These are phyloP conservation scores for Penicillium crystallinum DNA, from an alignment of 495 filamentous ascomycete species.

Conservation along the genomic window DNA sequence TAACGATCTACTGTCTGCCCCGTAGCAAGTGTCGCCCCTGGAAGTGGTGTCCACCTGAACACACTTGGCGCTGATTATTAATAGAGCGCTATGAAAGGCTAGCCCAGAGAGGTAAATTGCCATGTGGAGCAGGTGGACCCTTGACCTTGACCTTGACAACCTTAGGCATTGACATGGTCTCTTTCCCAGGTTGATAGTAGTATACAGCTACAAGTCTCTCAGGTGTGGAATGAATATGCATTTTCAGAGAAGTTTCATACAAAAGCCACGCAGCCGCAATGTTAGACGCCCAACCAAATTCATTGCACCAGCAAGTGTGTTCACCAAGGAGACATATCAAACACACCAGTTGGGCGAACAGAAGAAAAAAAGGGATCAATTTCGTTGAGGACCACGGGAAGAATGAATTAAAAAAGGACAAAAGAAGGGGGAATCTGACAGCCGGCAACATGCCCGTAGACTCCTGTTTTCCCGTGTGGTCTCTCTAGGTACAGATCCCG, in stretches of 20 bases:
- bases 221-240: constrained; percentile 11
- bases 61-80: neutral
- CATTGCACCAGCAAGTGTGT: constrained; percentile 21
- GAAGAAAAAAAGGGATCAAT: constrained; percentile 30
- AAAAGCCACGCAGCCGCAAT: constrained; percentile 17
- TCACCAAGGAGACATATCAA: constrained; percentile 14
- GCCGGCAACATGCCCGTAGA: constrained; percentile 19
- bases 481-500: constrained; percentile 31
- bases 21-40: too few species aligned
- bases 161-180: neutral
- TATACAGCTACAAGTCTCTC: neutral
- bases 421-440: constrained; percentile 25
- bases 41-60: too few species aligned
- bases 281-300: constrained; percentile 22
- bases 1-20: neutral
- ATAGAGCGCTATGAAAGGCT: neutral
- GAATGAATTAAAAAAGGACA: constrained; percentile 18
- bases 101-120: constrained; percentile 1
- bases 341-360: constrained; percentile 17
- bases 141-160: too few species aligned
- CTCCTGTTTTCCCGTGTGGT: constrained; percentile 23
- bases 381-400: constrained; percentile 25
- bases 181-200: neutral
- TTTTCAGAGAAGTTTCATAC: constrained; percentile 21
- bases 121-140: constrained; percentile 6